Evolutionary conservation across 1,284 basidiomycete species (phyloP), one percentile per base, ranked within the genome.

Genomic region (Pyrrhoderma noxium): DNA sequence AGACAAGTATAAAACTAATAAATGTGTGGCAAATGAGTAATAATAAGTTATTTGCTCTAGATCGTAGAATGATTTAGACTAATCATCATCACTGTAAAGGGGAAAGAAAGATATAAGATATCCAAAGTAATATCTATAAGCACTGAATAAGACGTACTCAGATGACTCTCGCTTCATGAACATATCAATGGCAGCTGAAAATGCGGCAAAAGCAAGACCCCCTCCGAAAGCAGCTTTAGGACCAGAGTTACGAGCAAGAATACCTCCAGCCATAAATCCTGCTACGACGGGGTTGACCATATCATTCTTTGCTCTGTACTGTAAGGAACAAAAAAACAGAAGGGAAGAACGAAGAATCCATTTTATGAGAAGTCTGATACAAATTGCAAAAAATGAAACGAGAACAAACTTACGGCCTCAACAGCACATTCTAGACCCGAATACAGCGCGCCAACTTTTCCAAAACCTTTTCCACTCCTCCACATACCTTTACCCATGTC

Each of bases 251-350:
- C 89, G 78, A 14, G 93, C 92, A 3, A 96, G 78, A 16, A 93
- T 71, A 39, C 85, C 90, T 34, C 91, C 91, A 13, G 85, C 77
- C 8, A 85, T 62, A 59, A 89, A 88, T 0, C 87, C 86, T 19
- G 85, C 72, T 51, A 78, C 69, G 60, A 90, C 69, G 60, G 84
- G 77, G 65, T 96, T 97, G 49, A 81, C 84, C 60, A 95, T 87
- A 66, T 97, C 93, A 62, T 94, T 94, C 69, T 85, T 92, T n/a
- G 90, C 93, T 50, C 93, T 89, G 68, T 95, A 97, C 93, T 96
- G 52, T 4, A 40, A 25, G 52, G 44, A 22, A 45, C 16, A 44
- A 40, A 19, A 16, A 49, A 41, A 31, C 54, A 42, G 40, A 45
- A 36, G 39, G 45, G 11, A 43, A 31, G 27, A 45, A n/a, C 56